Base-by-base conservation (phyloP, 148 eudicot species). In the Bassia scoparia region DNA sequence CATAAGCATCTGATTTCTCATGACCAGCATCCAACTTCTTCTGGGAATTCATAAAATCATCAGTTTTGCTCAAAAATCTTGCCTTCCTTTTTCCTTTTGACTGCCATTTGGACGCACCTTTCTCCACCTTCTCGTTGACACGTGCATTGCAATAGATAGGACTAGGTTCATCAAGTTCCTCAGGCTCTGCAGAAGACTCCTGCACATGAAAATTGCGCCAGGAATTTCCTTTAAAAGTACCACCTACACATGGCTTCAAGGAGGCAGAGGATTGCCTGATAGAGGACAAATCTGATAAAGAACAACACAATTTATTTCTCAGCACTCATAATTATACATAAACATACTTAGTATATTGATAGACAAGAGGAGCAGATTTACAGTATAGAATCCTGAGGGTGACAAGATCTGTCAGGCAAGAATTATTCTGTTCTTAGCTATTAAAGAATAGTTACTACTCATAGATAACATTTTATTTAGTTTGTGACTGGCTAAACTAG, bases 61-160 rank as follows among this genome's bases (percentile, higher is more conserved):
- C 83, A 52, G 44, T 79, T 82, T 79, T 85, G 44, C 66, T 79
- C 35, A 76, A 68, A 74, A 74, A 78, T 50, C 94, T 78, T 13
- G 86, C 82, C 58, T 84, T 89, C 58, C 98, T 82, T 80, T 86
- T 93, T 58, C 98, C 91, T 79, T 93, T 93, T 27, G 78, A 79
- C 80, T 90, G 87, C 98, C 96, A 93, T 79, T 86, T 81, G 16
- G 96, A 88, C 61, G 91, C 74, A 61, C 82, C 82, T 60, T 84
- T 80, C 75, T 83, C 88, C 27, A 74, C 67, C 67, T 75, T 76
- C n/a, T 46, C 78, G 84, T 73, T 74, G 38, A 76, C 23, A 71
- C 79, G 79, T 24, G 78, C 74, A 60, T 84, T 69, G 27, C 87
- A 87, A 76, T 82, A 79, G 15, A 83, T 62, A 24, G 85, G 88